phyloP scores from a whole-genome alignment of 176 grass and related monocot species.

The Tuctoria greenei region DNA sequence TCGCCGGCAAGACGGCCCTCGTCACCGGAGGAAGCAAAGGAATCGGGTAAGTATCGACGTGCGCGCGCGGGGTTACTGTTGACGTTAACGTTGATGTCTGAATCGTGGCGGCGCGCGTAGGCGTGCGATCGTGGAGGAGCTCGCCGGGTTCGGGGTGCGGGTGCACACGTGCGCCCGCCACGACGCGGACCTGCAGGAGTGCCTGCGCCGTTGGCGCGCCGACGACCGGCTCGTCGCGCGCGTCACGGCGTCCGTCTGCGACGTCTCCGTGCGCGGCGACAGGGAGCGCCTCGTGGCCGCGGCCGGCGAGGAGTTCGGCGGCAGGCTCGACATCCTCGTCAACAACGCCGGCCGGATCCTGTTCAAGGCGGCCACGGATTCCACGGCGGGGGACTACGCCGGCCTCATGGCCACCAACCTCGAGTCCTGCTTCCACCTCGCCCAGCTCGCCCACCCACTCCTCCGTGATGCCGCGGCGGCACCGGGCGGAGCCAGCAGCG shows the following conservation, averaged over 20 bases:
- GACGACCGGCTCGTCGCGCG: conserved; percentile 6
- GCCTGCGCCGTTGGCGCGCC: conserved; percentile 32
- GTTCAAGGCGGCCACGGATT: not conserved
- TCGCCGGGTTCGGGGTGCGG: conserved; percentile 42
- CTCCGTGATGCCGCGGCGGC: not conserved
- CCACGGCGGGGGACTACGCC: conserved; percentile 34
- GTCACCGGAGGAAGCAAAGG: conserved; percentile 52
- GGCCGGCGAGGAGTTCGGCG: conserved; percentile 23
- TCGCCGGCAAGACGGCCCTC: conserved; percentile 32
- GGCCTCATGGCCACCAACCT: conserved; percentile 50
- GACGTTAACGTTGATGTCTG: not conserved
- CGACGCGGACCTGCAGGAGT: conserved; percentile 39
- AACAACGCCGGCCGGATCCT: conserved; percentile 54
- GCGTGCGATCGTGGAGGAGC: conserved; percentile 51
- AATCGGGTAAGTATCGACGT: conserved; percentile 10
- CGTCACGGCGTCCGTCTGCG: conserved; percentile 47
- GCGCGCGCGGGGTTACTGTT: not conserved
- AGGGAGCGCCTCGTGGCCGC: conserved; percentile 43
- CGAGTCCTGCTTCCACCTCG: conserved; percentile 54
- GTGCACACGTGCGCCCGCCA: conserved; percentile 50
- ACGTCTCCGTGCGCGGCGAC: conserved; percentile 42
- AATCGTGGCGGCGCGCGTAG: conserved; percentile 3
- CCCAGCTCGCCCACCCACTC: conserved; percentile 51
- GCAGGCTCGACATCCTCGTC: conserved; percentile 53
- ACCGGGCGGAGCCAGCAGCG: not conserved